phyloP scores from a whole-genome alignment of 192 early-diverging fungal genomes.

The Coemansia reversa region DNA sequence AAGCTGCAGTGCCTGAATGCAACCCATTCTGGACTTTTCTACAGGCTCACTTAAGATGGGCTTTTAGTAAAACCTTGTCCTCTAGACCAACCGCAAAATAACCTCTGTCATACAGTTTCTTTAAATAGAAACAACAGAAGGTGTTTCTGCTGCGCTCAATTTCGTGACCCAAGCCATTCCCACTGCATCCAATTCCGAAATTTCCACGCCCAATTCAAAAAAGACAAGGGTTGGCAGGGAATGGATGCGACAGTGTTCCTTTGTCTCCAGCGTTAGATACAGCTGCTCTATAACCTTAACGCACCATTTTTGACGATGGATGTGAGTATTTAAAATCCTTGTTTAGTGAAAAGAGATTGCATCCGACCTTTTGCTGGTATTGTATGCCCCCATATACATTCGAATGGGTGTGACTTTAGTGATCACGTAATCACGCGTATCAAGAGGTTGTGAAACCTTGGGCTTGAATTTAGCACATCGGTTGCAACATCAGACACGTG shows the following conservation, averaged over 20 bases:
- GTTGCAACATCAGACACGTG: slow-evolving; percentile 1
- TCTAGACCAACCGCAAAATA: too few relatives aligned
- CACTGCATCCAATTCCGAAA: background rate
- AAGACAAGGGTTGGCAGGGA: background rate
- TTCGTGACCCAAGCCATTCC: background rate
- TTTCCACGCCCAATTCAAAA: too few relatives aligned
- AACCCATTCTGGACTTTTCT: too few relatives aligned
- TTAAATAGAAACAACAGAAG: background rate
- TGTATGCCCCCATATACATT: background rate
- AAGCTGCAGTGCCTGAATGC: too few relatives aligned
- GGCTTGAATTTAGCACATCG: background rate
- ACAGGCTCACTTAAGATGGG: too few relatives aligned
- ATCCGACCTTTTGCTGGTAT: background rate
- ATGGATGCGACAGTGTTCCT: background rate
- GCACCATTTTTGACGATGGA: slow-evolving; percentile 45
- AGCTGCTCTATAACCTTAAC: slow-evolving; percentile 1
- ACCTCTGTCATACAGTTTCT: too few relatives aligned
- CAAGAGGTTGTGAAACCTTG: background rate
- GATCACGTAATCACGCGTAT: background rate
- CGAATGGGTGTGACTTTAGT: background rate
- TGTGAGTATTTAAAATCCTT: slow-evolving; percentile 18
- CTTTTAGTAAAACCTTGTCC: too few relatives aligned
- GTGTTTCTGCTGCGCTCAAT: background rate
- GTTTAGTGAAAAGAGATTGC: background rate
- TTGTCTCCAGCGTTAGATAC: slow-evolving; percentile 4